Conservation (phyloP, 345 rosid species). For the Citrus australasica region DNA sequence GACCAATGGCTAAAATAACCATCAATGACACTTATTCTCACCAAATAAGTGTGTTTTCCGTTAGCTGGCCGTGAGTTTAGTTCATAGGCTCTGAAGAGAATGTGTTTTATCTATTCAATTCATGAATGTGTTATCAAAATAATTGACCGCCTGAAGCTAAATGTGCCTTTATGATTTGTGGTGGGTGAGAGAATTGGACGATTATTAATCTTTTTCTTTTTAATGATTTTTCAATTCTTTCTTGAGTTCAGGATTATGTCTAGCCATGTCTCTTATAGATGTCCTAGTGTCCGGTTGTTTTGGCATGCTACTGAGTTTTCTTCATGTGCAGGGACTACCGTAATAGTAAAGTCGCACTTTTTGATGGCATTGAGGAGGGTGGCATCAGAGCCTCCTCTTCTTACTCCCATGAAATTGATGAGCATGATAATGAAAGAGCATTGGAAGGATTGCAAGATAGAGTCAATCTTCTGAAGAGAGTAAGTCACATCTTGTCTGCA, state of each 20-base stretch:
- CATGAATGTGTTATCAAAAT: neutral
- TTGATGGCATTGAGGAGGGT: conserved; percentile 95
- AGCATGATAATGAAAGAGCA: conserved; percentile 91
- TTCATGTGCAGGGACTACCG: conserved; percentile 60
- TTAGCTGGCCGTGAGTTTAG: neutral
- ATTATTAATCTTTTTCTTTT: neutral
- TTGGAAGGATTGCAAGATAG: conserved; percentile 94
- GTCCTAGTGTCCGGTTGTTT: neutral
- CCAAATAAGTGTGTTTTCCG: neutral
- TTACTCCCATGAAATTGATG: conserved; percentile 86
- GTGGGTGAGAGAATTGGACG: neutral
- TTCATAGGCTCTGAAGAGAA: neutral
- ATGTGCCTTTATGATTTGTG: neutral
- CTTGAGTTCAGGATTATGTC: neutral
- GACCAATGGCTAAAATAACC: neutral
- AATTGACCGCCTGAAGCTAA: neutral
- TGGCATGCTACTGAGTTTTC: conserved; percentile 4
- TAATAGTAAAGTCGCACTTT: conserved; percentile 62
- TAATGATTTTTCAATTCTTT: neutral
- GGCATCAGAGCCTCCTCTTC: conserved; percentile 87
- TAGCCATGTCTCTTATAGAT: neutral
- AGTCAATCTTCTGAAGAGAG: conserved; percentile 81
- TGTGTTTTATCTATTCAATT: neutral
- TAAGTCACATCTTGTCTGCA: conserved; percentile 31
- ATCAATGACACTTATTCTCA: neutral